phyloP scores from a whole-genome alignment of 176 grass and related monocot species.

The Oropetium thomaeum region DNA sequence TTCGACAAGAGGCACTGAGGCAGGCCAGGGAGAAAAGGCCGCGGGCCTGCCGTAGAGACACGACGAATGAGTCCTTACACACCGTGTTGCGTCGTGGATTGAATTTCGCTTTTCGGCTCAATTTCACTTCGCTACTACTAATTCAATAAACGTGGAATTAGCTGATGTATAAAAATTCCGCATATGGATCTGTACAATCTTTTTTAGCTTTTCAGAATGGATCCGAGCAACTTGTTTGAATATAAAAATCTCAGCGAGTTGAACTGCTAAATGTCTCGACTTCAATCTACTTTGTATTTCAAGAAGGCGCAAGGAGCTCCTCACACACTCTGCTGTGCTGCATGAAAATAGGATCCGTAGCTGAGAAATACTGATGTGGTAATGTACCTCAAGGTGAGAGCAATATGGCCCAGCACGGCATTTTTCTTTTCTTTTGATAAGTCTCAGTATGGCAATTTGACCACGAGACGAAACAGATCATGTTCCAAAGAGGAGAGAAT shows the following conservation, averaged over 20 bases:
- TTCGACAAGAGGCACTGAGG: constrained; percentile 26
- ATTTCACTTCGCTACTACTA: not conserved
- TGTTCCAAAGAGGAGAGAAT: no score
- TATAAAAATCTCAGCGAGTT: not conserved
- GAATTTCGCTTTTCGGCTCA: not conserved
- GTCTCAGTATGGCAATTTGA: no score
- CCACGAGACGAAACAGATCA: no score
- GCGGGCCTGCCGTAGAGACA: constrained; percentile 36
- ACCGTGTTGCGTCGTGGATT: not conserved
- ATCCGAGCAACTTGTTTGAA: not conserved
- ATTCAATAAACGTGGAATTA: constrained; percentile 30
- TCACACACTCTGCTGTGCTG: not conserved
- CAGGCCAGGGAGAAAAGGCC: constrained; percentile 52
- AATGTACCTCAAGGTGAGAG: no score
- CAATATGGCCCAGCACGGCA: no score
- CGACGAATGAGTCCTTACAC: no score
- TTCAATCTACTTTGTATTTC: not conserved
- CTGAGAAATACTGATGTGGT: not conserved
- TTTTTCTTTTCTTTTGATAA: no score
- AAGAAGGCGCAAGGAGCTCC: not conserved
- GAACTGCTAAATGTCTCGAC: not conserved
- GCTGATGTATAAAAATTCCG: not conserved
- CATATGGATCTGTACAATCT: not conserved
- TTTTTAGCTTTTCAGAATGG: not conserved
- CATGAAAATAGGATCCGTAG: not conserved